A percentile compares a stretch with the other conserved stretches of the same genome.
Evolutionary conservation across 2,329 filamentous ascomycete species (phyloP).

Genomic region (Bisporella sp.): DNA sequence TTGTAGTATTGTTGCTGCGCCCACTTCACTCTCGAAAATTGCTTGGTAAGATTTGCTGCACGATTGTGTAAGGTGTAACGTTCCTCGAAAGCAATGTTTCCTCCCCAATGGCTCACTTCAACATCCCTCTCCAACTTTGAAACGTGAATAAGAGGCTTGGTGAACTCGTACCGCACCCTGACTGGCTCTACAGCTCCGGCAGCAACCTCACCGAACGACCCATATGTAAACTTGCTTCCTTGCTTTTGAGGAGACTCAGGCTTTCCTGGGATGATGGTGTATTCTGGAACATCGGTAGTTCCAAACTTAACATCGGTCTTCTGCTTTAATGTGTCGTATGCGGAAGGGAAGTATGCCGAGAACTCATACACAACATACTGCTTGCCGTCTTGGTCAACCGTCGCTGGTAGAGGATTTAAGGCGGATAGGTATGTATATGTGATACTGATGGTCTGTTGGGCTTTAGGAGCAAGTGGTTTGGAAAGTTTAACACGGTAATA

Average conservation of each 20-base stretch:
- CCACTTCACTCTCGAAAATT: constrained; percentile 74
- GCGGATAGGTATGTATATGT: constrained; percentile 74
- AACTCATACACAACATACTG: constrained; percentile 85
- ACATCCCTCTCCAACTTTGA: constrained; percentile 79
- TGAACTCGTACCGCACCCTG: constrained; percentile 88
- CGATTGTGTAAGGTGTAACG: constrained; percentile 83
- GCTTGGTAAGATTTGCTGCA: constrained; percentile 67
- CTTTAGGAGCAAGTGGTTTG: constrained; percentile 64
- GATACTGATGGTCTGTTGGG: constrained; percentile 81
- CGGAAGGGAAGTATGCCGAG: constrained; percentile 76
- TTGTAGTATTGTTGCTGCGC: constrained; percentile 68
- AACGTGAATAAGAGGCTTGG: constrained; percentile 79
- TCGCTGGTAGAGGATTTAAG: constrained; percentile 72
- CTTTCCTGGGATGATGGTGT: constrained; percentile 63
- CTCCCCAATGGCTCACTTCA: constrained; percentile 96
- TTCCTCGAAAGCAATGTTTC: constrained; percentile 92
- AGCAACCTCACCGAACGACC: constrained; percentile 77
- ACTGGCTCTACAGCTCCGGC: constrained; percentile 68
- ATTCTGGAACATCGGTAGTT: constrained; percentile 72
- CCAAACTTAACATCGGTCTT: constrained; percentile 95
- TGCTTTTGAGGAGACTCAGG: constrained; percentile 65
- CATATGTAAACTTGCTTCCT: constrained; percentile 82
- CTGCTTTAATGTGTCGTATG: constrained; percentile 83
- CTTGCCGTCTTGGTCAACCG: constrained; percentile 75
- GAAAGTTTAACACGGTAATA: constrained; percentile 83